Conservation (phyloP, 1,284 basidiomycete genomes). For the Irpex sp. region DNA sequence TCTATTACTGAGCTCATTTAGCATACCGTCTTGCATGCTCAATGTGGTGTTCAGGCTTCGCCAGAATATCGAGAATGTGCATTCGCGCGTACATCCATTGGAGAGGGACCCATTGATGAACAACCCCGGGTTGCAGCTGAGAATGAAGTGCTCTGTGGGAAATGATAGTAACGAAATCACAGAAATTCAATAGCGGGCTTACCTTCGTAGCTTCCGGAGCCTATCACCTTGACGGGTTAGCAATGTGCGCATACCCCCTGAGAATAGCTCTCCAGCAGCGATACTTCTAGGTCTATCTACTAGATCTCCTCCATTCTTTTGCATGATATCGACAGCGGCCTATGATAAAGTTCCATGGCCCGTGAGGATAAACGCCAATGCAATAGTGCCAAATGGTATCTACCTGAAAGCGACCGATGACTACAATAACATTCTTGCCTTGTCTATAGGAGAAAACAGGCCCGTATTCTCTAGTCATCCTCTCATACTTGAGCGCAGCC, state of each 20-base stretch:
- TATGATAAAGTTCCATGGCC: neutral
- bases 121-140: conserved; percentile 45
- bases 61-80: conserved; percentile 49
- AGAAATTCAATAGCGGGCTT: neutral
- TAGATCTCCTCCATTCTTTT: conserved; percentile 26
- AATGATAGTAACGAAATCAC: neutral
- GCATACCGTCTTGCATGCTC: conserved; percentile 46
- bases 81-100: conserved; percentile 43
- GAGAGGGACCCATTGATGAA: conserved; percentile 42
- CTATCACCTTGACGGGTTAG: conserved; percentile 18
- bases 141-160: conserved; percentile 42
- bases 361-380: neutral
- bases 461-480: conserved; percentile 35
- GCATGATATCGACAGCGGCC: conserved; percentile 27
- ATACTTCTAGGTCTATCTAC: conserved; percentile 23
- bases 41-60: conserved; percentile 46
- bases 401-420: conserved; percentile 33
- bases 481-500: conserved; percentile 8
- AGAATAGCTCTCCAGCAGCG: conserved; percentile 22
- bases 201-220: conserved; percentile 24
- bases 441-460: conserved; percentile 32
- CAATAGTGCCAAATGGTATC: neutral
- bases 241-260: conserved; percentile 21
- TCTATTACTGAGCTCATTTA: neutral
- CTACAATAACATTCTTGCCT: conserved; percentile 27